These are phyloP conservation scores for Boletellus emodensis DNA, from an alignment of 768 basidiomycete species.

Conservation along the genomic window DNA sequence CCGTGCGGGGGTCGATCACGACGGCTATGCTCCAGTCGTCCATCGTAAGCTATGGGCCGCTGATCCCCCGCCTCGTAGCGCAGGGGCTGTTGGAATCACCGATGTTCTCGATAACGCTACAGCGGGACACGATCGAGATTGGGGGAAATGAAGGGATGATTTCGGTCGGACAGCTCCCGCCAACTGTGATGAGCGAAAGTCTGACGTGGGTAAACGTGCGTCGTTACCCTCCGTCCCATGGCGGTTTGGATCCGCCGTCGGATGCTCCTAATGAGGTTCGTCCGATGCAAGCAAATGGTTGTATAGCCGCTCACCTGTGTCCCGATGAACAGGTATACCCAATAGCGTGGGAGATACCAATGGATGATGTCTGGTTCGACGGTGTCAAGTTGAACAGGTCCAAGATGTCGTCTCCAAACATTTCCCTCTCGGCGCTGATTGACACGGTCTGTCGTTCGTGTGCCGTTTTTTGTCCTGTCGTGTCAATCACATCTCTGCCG, in stretches of 20 bases:
- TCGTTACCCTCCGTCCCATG: conserved; percentile 45
- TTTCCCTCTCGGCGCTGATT: conserved; percentile 59
- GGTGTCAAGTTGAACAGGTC: conserved; percentile 59
- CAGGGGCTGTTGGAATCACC: conserved; percentile 37
- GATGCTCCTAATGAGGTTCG: conserved; percentile 60
- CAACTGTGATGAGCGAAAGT: conserved; percentile 40
- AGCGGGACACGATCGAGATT: conserved; percentile 64
- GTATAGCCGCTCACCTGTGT: conserved; percentile 1
- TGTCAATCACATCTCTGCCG: background rate
- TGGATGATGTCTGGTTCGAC: conserved; percentile 73
- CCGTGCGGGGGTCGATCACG: conserved; percentile 8
- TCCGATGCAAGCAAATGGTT: background rate
- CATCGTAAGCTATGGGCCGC: conserved; percentile 41
- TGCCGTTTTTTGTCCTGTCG: background rate
- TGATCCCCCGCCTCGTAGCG: conserved; percentile 44
- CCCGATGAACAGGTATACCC: conserved; percentile 45
- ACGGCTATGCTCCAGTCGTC: conserved; percentile 37
- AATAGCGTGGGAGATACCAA: conserved; percentile 65
- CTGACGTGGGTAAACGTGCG: conserved; percentile 68
- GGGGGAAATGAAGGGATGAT: conserved; percentile 65
- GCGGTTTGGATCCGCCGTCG: conserved; percentile 51
- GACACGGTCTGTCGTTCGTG: conserved; percentile 52
- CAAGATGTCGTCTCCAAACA: conserved; percentile 40
- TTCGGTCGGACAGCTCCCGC: conserved; percentile 63
- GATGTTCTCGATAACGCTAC: conserved; percentile 57